A percentile compares a stretch with the other conserved stretches of the same genome.
These are phyloP conservation scores for Dittrichia graveolens DNA, from an alignment of 129 eudicot genomes.

Conservation along the genomic window DNA sequence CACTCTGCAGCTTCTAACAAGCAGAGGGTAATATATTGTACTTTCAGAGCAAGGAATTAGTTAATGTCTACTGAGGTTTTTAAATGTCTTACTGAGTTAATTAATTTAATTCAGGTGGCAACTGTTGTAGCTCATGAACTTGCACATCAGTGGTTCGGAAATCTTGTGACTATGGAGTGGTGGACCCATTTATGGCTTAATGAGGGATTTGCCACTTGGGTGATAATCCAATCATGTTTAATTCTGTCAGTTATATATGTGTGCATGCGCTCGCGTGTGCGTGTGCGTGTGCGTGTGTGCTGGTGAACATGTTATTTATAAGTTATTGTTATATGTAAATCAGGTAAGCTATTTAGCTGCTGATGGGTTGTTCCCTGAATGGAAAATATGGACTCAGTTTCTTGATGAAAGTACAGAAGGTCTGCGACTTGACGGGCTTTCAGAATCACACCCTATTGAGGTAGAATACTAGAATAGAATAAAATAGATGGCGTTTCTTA, in stretches of 20 bases:
- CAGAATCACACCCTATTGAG: conserved; percentile 99
- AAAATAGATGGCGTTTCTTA: conserved; percentile 14
- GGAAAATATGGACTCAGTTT: conserved; percentile 99
- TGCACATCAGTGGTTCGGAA: conserved; percentile 99
- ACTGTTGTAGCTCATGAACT: conserved; percentile 97
- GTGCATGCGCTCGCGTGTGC: too few species aligned
- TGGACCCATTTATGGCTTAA: conserved; percentile 99
- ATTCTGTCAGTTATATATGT: conserved; percentile 1
- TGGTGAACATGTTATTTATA: background rate
- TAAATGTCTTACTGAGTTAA: conserved; percentile 5
- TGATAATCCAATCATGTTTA: conserved; percentile 31
- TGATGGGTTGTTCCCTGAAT: conserved; percentile 92
- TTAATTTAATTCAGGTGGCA: conserved; percentile 61
- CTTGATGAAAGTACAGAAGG: conserved; percentile 94
- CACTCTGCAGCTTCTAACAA: conserved; percentile 97
- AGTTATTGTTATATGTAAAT: conserved; percentile 20
- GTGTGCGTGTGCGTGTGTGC: background rate
- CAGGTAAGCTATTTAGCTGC: conserved; percentile 95
- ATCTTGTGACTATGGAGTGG: conserved; percentile 99
- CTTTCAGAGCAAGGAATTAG: conserved; percentile 2
- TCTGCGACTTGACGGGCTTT: conserved; percentile 95
- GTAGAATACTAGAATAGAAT: conserved; percentile 37
- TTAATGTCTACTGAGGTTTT: background rate
- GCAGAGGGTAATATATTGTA: conserved; percentile 71
- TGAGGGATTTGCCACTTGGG: conserved; percentile 99